A percentile compares a stretch with the other conserved stretches of the same genome.
These are phyloP conservation scores for Fusarium bulbicola DNA, from an alignment of 2,329 filamentous ascomycete species.

Conservation along the genomic window DNA sequence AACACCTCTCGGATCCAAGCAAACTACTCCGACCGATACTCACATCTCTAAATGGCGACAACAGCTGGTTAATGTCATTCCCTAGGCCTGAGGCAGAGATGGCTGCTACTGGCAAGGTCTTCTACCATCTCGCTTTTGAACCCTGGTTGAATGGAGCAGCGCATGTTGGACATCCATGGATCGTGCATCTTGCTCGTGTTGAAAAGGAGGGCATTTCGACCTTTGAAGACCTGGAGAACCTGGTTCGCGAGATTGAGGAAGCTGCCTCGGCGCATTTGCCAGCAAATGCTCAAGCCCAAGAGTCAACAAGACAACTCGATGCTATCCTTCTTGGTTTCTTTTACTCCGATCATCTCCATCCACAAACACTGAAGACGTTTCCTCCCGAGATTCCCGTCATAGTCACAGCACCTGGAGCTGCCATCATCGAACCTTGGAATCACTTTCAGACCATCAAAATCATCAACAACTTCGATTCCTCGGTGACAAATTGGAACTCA, in stretches of 20 bases:
- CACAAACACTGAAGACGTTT: slow-evolving; percentile 27
- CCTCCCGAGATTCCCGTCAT: slow-evolving; percentile 33
- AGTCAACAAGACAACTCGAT: slow-evolving; percentile 14
- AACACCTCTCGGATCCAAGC: background rate
- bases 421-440: slow-evolving; percentile 19
- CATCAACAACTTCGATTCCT: slow-evolving; percentile 10
- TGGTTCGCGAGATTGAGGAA: slow-evolving; percentile 32
- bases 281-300: background rate
- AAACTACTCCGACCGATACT: slow-evolving; percentile 37
- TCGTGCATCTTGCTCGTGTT: slow-evolving; percentile 30
- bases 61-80: slow-evolving; percentile 48
- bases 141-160: slow-evolving; percentile 46
- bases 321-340: slow-evolving; percentile 37
- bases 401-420: slow-evolving; percentile 15
- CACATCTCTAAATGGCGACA: slow-evolving; percentile 48
- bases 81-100: slow-evolving; percentile 41
- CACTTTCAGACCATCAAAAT: slow-evolving; percentile 33
- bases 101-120: slow-evolving; percentile 31
- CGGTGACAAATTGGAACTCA: slow-evolving; percentile 20
- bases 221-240: slow-evolving; percentile 16
- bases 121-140: slow-evolving; percentile 47
- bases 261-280: background rate
- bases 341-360: slow-evolving; percentile 32
- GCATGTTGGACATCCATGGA: slow-evolving; percentile 27
- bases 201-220: background rate